Conservation (phyloP, 169 alveolate genomes). For the Perkinsus marinus region DNA sequence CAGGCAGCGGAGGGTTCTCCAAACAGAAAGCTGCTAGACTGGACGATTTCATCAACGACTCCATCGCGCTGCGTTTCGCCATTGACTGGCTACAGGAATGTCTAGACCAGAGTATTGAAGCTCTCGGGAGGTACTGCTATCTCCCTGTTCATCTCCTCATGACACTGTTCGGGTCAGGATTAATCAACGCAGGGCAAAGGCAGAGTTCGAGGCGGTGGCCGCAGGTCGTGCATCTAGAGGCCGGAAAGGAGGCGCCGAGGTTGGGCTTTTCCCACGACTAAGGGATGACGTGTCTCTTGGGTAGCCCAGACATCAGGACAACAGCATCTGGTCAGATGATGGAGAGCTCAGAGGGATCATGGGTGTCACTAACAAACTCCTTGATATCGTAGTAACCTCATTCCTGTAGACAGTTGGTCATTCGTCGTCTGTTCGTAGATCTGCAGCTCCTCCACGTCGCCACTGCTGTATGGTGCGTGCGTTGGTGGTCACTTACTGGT, state of each 20-base stretch:
- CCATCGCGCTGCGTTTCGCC: background rate
- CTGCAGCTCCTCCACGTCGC: background rate
- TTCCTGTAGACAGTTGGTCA: background rate
- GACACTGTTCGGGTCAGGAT: background rate
- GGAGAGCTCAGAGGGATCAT: background rate
- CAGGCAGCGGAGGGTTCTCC: background rate
- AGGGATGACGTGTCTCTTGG: background rate
- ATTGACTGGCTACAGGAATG: background rate
- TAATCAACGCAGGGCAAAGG: background rate
- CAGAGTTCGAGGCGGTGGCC: background rate
- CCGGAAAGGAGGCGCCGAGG: background rate
- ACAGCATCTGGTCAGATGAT: background rate
- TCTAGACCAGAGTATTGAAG: background rate
- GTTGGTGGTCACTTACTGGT: background rate
- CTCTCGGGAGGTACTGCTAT: background rate
- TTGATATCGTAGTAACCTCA: background rate
- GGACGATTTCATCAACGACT: background rate
- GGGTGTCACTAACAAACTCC: background rate
- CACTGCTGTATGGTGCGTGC: background rate
- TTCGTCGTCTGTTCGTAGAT: background rate
- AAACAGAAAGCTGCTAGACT: background rate
- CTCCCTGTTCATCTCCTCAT: background rate
- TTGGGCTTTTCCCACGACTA: background rate
- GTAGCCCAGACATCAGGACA: background rate
- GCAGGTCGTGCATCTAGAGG: background rate